Evolutionary conservation across 169 alveolate genomes (phyloP), one percentile per base, ranked within the genome.

Genomic region (Cytauxzoon felis): DNA sequence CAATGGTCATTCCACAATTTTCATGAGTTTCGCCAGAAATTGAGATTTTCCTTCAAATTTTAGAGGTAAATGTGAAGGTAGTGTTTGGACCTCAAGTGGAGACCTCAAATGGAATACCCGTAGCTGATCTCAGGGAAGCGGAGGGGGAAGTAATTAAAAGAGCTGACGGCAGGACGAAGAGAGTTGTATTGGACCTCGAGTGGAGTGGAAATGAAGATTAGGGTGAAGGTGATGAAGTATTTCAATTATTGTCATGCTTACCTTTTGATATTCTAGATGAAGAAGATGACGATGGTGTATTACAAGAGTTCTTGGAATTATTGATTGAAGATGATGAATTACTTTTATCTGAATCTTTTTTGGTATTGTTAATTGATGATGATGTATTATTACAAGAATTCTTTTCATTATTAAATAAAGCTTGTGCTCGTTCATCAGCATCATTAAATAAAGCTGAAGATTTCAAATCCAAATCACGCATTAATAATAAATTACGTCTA

Each of bases 391-490:
- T 4, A n/a, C n/a, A n/a, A n/a, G n/a, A 26, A 26, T 51, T 51
- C 26, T 32, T 6, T 24, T 51, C 61, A 16, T 21, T 51, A 18
- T 23, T 32, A 7, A 60, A 23, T 6, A 61, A 18, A 9, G 1
- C 52, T 7, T 29, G 59, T 47, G 70, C 71, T 48, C 26, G 36
- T 32, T 56, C 40, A 47, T 38, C 67, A 16, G 86, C 86, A 8
- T 62, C 69, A 19, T 65, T 16, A n/a, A 65, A 63, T 11, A 48
- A 48, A 13, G 79, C 21, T 8, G 24, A 41, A 24, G 67, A 56
- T 57, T 50, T 52, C 24, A 57, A 19, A 34, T 76, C 86, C 9
- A 76, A 38, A 36, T 76, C 86, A 7, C 86, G 79, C 70, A 76
- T 76, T n/a, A 76, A 29, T 27, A 66, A 51, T 1, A 76, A 59